Evolutionary conservation across 768 basidiomycete genomes (phyloP), one percentile per base, ranked within the genome.

Genomic region (Guyanaporus albipodus): DNA sequence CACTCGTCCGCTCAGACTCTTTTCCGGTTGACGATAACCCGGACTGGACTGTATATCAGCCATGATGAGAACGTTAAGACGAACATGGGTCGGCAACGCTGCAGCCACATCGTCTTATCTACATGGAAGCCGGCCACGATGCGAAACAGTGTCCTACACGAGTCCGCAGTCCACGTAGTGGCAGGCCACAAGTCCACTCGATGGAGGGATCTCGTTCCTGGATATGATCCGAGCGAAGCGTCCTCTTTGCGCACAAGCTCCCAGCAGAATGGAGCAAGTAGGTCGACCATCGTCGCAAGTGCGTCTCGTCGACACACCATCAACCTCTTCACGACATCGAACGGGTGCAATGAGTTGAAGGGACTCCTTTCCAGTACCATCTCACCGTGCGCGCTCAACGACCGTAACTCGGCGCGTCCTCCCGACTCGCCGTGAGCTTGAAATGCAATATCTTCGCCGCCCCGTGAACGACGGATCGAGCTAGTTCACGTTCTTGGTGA

Each of bases 381-480:
- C 40, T 29, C 35, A 32, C 19, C 18, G 6, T 35, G 26, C 29
- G 8, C 43, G 22, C 14, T 9, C 29, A 36, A 49, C 46, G 56
- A 27, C 54, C 42, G n/a, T 36, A 19, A 27, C 36, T 32, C 8
- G 2, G 15, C 21, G 38, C 10, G 7, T 22, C 19, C 29, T 35
- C 3, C 7, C n/a, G 17, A 18, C 5, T 24, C 7, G 18, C 26
- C 28, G 28, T 9, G 23, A 12, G 23, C 21, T 28, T 27, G 28
- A 29, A 19, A 3, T 41, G 48, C 44, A 44, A 47, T 40, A 27
- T 47, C 26, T 44, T 4, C 37, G 28, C 15, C 6, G 23, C 8
- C 29, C 57, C 57, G 55, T 22, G 22, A 10, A 24, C 15, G 10
- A 22, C 48, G 45, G 57, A 32, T 24, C 18, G 17, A 19, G 28